These are phyloP conservation scores for Wickerhamomyces xylosicus DNA, from an alignment of 805 yeast genomes.

Conservation along the genomic window DNA sequence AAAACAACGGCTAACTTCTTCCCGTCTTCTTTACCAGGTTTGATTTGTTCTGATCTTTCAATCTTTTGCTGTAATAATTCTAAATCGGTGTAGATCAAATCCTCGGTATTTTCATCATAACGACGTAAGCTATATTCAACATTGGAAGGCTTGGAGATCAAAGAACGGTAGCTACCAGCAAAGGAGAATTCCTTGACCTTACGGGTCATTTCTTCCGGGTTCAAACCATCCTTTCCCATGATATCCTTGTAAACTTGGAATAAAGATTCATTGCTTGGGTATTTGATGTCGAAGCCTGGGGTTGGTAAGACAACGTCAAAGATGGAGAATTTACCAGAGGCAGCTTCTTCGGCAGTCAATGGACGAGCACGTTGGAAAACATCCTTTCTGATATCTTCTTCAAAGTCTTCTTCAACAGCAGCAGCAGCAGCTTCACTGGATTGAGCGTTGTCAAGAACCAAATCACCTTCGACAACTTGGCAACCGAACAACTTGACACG, in stretches of 20 bases:
- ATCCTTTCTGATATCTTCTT: conserved; percentile 59
- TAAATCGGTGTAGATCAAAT: conserved; percentile 71
- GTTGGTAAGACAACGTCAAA: conserved; percentile 90
- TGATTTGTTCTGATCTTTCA: conserved; percentile 20
- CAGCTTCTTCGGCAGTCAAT: conserved; percentile 66
- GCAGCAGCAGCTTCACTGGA: conserved; percentile 1
- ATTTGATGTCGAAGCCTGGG: conserved; percentile 88
- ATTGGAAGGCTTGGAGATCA: conserved; percentile 56
- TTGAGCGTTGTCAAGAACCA: conserved; percentile 38
- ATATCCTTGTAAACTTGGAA: conserved; percentile 51
- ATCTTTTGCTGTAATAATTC: conserved; percentile 35
- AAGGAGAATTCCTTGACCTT: conserved; percentile 81
- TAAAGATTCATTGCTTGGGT: conserved; percentile 62
- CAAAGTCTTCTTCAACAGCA: conserved; percentile 41
- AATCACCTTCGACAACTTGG: conserved; percentile 68
- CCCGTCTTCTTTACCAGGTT: conserved; percentile 19
- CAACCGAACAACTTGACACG: conserved; percentile 66
- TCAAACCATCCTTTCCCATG: conserved; percentile 75
- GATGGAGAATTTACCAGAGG: conserved; percentile 46
- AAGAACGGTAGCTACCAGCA: conserved; percentile 78
- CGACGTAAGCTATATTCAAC: conserved; percentile 52
- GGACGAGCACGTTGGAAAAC: conserved; percentile 58
- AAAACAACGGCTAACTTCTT: conserved; percentile 60
- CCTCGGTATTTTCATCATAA: conserved; percentile 57
- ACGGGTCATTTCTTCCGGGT: conserved; percentile 79